phyloP scores from a whole-genome alignment of 2,329 filamentous ascomycete species.

The Thielaviopsis populi region DNA sequence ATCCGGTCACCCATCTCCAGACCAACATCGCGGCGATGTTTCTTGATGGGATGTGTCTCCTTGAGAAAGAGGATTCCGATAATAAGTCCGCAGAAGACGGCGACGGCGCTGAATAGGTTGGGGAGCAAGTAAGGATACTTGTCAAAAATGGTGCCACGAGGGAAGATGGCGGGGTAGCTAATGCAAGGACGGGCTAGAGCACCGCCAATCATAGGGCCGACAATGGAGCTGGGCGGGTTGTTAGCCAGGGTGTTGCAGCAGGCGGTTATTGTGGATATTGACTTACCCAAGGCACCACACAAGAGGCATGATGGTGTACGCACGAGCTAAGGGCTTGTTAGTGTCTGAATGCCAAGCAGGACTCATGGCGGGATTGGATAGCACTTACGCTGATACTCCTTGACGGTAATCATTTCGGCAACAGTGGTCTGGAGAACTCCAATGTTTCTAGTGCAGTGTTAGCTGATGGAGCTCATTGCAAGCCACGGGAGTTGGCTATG shows the following conservation, averaged over 20 bases:
- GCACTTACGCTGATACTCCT: conserved; percentile 73
- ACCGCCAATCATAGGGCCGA: conserved; percentile 84
- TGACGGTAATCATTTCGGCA: conserved; percentile 79
- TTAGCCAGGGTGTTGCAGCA: neutral
- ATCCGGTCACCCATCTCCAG: conserved; percentile 63
- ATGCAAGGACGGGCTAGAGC: conserved; percentile 74
- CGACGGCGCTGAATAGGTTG: conserved; percentile 75
- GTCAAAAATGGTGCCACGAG: conserved; percentile 63
- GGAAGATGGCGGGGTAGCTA: conserved; percentile 63
- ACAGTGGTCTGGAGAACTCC: conserved; percentile 92
- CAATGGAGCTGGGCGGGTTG: conserved; percentile 50
- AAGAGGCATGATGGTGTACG: conserved; percentile 95
- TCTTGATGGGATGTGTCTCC: conserved; percentile 80
- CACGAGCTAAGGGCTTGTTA: conserved; percentile 46
- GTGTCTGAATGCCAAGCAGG: conserved; percentile 20
- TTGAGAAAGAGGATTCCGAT: conserved; percentile 79
- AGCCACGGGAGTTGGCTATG: neutral
- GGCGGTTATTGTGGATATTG: neutral
- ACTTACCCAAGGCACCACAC: conserved; percentile 87
- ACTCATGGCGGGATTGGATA: neutral
- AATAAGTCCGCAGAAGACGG: conserved; percentile 59
- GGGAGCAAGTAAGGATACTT: conserved; percentile 79
- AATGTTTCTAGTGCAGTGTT: conserved; percentile 51
- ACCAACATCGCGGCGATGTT: conserved; percentile 58
- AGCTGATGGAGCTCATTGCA: neutral